phyloP scores from a whole-genome alignment of 2,329 filamentous ascomycete species.

The Colletotrichum sansevieriae region DNA sequence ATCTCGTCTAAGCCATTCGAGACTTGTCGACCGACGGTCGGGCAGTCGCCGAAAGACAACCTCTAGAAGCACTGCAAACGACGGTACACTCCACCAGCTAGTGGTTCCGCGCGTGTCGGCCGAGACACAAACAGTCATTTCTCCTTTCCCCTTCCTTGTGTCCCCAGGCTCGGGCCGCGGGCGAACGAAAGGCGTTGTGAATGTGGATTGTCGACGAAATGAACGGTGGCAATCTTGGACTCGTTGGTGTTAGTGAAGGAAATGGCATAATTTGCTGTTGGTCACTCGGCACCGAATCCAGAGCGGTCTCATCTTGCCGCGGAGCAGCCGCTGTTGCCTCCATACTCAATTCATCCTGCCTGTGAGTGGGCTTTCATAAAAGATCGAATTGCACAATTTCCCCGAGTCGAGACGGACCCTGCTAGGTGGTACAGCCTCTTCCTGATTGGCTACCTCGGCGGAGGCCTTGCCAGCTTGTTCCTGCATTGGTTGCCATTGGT shows the following conservation, averaged over 20 bases:
- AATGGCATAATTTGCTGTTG: constrained; percentile 21
- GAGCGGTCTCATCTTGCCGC: constrained; percentile 6
- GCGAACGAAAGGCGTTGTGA: constrained; percentile 30
- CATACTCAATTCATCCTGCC: constrained; percentile 17
- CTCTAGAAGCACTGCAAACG: background rate
- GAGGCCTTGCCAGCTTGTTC: constrained; percentile 7
- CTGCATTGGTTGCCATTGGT: constrained; percentile 23
- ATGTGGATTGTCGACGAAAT: constrained; percentile 1
- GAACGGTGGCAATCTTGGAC: constrained; percentile 15
- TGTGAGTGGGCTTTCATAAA: constrained; percentile 40
- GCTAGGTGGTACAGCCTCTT: background rate
- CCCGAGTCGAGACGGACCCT: constrained; percentile 13
- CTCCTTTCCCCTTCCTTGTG: background rate
- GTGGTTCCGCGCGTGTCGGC: background rate
- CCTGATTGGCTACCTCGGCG: constrained; percentile 8
- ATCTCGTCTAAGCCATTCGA: constrained; percentile 4
- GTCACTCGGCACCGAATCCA: constrained; percentile 14
- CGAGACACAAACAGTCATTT: constrained; percentile 32
- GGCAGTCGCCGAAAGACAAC: constrained; percentile 7
- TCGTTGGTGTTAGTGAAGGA: background rate
- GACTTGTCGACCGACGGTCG: background rate
- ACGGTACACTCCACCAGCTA: background rate
- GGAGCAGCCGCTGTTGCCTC: constrained; percentile 15
- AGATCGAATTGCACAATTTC: constrained; percentile 38
- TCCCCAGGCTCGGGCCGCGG: background rate